Conservation (phyloP, 2,329 filamentous ascomycete genomes). For the Fragosphaeria purpurea region DNA sequence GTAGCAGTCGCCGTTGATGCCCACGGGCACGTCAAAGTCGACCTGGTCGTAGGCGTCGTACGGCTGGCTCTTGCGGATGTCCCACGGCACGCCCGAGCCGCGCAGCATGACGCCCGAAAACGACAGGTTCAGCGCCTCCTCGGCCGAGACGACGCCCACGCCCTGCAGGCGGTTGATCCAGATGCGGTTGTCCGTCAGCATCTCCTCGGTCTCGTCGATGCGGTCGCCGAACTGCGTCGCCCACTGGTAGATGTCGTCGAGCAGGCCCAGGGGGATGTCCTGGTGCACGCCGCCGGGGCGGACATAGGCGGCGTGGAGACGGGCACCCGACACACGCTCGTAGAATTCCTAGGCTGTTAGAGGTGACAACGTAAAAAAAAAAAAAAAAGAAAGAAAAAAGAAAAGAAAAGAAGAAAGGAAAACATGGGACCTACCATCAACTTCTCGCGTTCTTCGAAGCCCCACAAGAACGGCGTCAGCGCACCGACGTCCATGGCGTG, state of each 20-base stretch:
- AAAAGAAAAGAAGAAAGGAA: too few species aligned
- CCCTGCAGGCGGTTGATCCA: constrained; percentile 92
- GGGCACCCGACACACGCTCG: constrained; percentile 95
- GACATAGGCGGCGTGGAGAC: constrained; percentile 93
- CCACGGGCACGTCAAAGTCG: constrained; percentile 95
- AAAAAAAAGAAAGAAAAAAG: too few species aligned
- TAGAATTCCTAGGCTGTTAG: constrained; percentile 98
- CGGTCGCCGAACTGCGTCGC: constrained; percentile 97
- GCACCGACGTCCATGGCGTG: constrained; percentile 99
- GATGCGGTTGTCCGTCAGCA: constrained; percentile 98
- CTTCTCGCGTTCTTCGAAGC: constrained; percentile 99
- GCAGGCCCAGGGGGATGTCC: constrained; percentile 83
- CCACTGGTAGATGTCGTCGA: constrained; percentile 99
- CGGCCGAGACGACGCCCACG: constrained; percentile 80
- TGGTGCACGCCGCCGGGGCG: constrained; percentile 93
- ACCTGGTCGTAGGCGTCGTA: constrained; percentile 98
- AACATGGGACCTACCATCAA: constrained; percentile 82
- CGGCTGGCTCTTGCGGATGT: constrained; percentile 90
- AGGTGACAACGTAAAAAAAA: neutral
- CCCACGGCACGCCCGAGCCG: constrained; percentile 91
- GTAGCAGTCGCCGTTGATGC: constrained; percentile 96
- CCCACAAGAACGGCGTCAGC: constrained; percentile 96
- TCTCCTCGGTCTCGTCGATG: constrained; percentile 96
- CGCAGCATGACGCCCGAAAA: constrained; percentile 98
- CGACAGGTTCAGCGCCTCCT: constrained; percentile 92